Evolutionary conservation across 495 filamentous ascomycete species (phyloP).

Genomic region (Friedmanniomyces endolithicus): DNA sequence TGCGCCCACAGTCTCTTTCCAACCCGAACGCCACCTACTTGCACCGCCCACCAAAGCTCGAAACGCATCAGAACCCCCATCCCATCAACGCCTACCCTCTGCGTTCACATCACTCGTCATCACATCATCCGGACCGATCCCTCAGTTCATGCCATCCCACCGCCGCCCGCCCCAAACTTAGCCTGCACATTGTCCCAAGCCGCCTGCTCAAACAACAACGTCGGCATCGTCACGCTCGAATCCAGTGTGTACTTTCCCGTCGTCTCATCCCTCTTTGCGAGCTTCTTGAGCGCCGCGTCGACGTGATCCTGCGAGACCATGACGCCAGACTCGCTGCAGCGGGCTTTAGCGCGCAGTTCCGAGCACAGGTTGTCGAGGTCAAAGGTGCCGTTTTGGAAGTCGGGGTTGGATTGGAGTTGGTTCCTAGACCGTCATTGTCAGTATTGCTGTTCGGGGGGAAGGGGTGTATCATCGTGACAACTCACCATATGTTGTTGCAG

Average conservation of each 20-base stretch:
- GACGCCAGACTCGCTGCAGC: conserved; percentile 85
- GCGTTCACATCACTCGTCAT: not conserved
- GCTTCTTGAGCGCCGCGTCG: conserved; percentile 36
- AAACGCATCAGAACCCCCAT: too few species aligned
- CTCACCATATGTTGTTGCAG: conserved; percentile 88
- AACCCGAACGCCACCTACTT: not conserved
- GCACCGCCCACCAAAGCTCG: too few species aligned
- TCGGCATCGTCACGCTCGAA: not conserved
- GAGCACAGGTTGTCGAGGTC: conserved; percentile 88
- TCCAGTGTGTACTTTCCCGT: not conserved
- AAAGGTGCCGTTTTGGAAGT: conserved; percentile 73
- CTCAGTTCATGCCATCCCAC: not conserved
- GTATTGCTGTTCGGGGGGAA: not conserved
- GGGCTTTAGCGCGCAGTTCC: conserved; percentile 90
- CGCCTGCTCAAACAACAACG: conserved; percentile 19
- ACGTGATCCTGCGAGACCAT: conserved; percentile 85
- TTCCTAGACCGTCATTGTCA: conserved; percentile 57
- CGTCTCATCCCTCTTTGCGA: conserved; percentile 14
- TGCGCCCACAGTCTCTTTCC: not conserved
- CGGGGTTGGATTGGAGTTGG: conserved; percentile 74
- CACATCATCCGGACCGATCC: not conserved
- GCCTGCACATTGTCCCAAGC: conserved; percentile 14
- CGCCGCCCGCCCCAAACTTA: conserved; percentile 1
- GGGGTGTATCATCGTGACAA: conserved; percentile 22
- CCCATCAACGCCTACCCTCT: too few species aligned